phyloP scores from a whole-genome alignment of 164 flowering plant genomes.

The Vitis riparia region DNA sequence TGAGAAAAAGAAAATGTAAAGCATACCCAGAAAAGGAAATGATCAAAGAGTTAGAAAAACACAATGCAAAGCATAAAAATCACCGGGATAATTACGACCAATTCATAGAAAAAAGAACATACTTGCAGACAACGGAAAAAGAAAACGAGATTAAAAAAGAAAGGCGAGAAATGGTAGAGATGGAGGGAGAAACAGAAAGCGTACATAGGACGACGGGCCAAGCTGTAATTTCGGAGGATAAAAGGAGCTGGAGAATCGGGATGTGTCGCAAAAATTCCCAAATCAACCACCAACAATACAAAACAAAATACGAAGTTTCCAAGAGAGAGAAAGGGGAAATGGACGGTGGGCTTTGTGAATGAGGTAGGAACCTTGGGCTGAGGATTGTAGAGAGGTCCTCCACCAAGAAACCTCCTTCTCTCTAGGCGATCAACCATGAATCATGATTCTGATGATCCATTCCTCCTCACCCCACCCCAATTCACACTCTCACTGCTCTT shows the following conservation, averaged over 20 bases:
- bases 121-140: not conserved
- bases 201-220: slow-evolving; percentile 30
- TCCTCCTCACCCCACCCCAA: too few relatives aligned
- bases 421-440: too few relatives aligned
- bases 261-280: slow-evolving; percentile 7
- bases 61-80: slow-evolving; percentile 1
- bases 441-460: too few relatives aligned
- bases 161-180: not conserved
- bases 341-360: too few relatives aligned
- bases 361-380: too few relatives aligned
- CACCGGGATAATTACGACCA: not conserved
- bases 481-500: too few relatives aligned
- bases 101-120: too few relatives aligned
- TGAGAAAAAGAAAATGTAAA: slow-evolving; percentile 11
- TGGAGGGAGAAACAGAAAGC: not conserved
- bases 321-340: too few relatives aligned
- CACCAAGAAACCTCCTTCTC: too few relatives aligned
- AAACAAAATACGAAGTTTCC: too few relatives aligned
- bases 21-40: slow-evolving; percentile 12
- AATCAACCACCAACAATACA: slow-evolving; percentile 15
- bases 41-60: not conserved
- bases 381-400: too few relatives aligned
- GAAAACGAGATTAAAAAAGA: not conserved
- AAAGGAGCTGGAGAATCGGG: slow-evolving; percentile 32
- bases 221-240: slow-evolving; percentile 43